Percentiles rank a stretch among this genome's conserved stretches.
Conservation (phyloP, 2,329 filamentous ascomycete species). For the Cercospora zeae-maydis region DNA sequence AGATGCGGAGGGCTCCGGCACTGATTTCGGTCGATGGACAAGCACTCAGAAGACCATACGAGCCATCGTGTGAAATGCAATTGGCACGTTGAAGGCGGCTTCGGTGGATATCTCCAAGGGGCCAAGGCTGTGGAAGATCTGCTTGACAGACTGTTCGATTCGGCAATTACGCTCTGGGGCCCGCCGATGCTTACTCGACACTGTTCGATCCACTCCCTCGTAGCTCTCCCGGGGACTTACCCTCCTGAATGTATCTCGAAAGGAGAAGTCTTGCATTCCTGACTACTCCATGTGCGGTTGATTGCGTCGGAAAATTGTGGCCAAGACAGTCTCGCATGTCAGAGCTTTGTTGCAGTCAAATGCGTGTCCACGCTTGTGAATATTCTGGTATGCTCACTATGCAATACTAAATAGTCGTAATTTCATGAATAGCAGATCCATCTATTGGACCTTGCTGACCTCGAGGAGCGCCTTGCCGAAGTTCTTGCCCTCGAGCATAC, state of each 20-base stretch:
- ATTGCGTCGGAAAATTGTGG: no score
- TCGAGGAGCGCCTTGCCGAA: conserved; percentile 82
- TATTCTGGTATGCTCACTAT: background rate
- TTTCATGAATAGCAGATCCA: background rate
- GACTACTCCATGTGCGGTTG: no score
- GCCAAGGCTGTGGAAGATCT: background rate
- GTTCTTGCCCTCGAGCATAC: conserved; percentile 73
- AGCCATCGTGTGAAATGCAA: background rate
- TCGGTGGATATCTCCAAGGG: background rate
- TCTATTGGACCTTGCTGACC: conserved; percentile 40
- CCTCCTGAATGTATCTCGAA: no score
- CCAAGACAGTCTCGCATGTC: no score
- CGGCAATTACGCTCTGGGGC: no score
- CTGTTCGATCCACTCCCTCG: no score
- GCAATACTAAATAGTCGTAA: background rate
- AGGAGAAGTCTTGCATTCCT: no score
- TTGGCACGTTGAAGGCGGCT: background rate
- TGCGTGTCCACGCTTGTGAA: background rate
- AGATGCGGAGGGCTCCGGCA: background rate
- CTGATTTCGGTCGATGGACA: background rate
- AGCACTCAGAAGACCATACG: background rate
- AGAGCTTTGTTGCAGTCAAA: background rate
- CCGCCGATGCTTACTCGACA: no score
- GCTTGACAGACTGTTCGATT: no score
- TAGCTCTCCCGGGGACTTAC: no score